Evolutionary conservation across 2,329 filamentous ascomycete species (phyloP).

Genomic region (Lecanicillium sp.): DNA sequence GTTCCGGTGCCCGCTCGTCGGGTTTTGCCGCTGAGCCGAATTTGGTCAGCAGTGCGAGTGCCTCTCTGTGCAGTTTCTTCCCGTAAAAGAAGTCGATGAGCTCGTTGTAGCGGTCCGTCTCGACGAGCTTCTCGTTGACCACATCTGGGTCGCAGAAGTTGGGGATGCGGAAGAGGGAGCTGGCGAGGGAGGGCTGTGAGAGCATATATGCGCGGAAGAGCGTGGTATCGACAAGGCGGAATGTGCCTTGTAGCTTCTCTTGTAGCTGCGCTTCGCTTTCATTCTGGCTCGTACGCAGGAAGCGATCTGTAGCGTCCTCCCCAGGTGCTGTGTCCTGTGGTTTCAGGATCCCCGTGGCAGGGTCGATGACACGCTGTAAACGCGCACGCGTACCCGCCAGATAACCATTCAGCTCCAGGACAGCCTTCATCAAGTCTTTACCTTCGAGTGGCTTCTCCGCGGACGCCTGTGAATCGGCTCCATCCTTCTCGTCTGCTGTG

Average conservation of each 20-base stretch:
- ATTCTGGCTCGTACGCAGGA: constrained; percentile 42
- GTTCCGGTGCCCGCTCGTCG: constrained; percentile 41
- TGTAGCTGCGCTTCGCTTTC: constrained; percentile 58
- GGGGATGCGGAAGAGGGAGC: constrained; percentile 86
- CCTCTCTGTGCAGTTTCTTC: constrained; percentile 85
- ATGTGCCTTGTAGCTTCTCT: constrained; percentile 66
- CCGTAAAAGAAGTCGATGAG: constrained; percentile 97
- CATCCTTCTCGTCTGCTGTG: constrained; percentile 46
- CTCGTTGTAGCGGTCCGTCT: constrained; percentile 84
- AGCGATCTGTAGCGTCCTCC: constrained; percentile 49
- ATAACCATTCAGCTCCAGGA: constrained; percentile 78
- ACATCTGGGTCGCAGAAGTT: constrained; percentile 97
- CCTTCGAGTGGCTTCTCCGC: constrained; percentile 60
- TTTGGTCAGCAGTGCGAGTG: constrained; percentile 71
- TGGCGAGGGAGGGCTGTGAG: constrained; percentile 74
- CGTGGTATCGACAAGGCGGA: constrained; percentile 84
- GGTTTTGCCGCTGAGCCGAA: constrained; percentile 62
- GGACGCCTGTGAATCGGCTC: constrained; percentile 38
- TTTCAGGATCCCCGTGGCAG: constrained; percentile 56
- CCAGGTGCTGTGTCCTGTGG: constrained; percentile 38
- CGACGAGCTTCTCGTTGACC: constrained; percentile 85
- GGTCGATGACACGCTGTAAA: constrained; percentile 56
- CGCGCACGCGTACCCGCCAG: constrained; percentile 75
- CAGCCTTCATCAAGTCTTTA: constrained; percentile 76
- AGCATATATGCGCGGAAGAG: constrained; percentile 96